phyloP scores from a whole-genome alignment of 345 rosid genomes.

The Trapa incisa region DNA sequence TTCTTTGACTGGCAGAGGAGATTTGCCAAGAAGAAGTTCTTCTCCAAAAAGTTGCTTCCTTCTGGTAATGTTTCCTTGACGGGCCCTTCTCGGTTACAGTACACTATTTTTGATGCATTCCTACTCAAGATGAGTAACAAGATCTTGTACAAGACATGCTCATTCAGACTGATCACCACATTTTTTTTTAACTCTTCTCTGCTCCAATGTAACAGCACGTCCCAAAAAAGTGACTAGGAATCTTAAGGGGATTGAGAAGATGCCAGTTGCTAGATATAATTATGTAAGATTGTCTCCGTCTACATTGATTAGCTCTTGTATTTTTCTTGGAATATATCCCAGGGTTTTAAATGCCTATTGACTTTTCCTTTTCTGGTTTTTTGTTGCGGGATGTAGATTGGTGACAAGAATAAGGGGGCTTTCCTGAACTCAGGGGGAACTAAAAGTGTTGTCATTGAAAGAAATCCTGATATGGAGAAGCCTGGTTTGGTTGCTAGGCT shows the following conservation, averaged over 20 bases:
- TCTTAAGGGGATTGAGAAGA: constrained; percentile 72
- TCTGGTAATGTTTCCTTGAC: constrained; percentile 27
- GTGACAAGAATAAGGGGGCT: constrained; percentile 65
- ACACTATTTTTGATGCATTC: not conserved
- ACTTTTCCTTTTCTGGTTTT: constrained; percentile 8
- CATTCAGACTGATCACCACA: no score
- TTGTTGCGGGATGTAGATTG: constrained; percentile 36
- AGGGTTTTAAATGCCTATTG: not conserved
- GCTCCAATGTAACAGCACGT: constrained; percentile 26
- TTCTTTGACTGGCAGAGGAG: constrained; percentile 83
- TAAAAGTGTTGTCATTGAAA: constrained; percentile 15
- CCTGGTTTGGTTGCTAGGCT: constrained; percentile 87
- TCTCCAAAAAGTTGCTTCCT: constrained; percentile 65
- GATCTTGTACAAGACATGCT: not conserved
- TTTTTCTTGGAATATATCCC: not conserved
- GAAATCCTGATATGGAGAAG: constrained; percentile 39
- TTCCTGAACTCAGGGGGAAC: constrained; percentile 32
- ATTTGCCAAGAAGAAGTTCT: constrained; percentile 72
- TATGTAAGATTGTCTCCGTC: constrained; percentile 28
- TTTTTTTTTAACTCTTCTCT: not conserved
- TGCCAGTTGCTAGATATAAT: constrained; percentile 62
- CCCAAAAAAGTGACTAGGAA: constrained; percentile 47
- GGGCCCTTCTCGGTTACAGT: not conserved
- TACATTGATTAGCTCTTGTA: not conserved
- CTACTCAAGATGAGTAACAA: no score